A percentile compares a stretch with the other conserved stretches of the same genome.
Conservation (phyloP, 1,284 basidiomycete species). For the Papiliotrema flavescens region DNA sequence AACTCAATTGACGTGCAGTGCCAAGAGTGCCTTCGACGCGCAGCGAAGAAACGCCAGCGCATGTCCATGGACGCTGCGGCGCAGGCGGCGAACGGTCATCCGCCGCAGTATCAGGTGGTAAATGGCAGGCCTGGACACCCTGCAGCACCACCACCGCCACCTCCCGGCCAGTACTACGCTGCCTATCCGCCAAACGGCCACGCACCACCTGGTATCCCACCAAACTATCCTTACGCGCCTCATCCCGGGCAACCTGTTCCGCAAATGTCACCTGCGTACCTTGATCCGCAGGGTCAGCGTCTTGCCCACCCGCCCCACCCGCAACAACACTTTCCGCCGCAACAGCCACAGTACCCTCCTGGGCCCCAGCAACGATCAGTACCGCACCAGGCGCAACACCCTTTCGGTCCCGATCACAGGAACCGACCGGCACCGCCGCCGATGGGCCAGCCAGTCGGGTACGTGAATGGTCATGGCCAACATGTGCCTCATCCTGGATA, state of each 20-base stretch:
- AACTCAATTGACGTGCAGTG: slow-evolving; percentile 22
- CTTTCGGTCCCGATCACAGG: not conserved
- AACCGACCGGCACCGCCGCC: not conserved
- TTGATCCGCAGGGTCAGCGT: not conserved
- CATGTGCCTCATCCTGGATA: not conserved
- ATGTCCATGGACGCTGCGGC: slow-evolving; percentile 2
- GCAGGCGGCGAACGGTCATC: not conserved
- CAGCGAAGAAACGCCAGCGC: slow-evolving; percentile 23
- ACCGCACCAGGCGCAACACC: not conserved
- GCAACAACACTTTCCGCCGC: not conserved
- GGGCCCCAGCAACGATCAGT: not conserved
- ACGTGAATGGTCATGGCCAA: not conserved
- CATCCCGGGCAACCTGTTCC: not conserved
- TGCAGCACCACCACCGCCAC: not conserved
- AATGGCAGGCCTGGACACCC: no score
- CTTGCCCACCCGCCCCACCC: not conserved
- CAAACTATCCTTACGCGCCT: not conserved
- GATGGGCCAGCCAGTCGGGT: not conserved
- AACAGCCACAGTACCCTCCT: not conserved
- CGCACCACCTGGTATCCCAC: not conserved
- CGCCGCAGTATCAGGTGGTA: no score
- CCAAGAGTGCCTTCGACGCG: slow-evolving; percentile 31
- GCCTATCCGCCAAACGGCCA: not conserved
- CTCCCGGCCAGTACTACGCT: not conserved
- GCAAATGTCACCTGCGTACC: not conserved